phyloP scores from a whole-genome alignment of 2,329 filamentous ascomycete species.

The Colletotrichum sp. region DNA sequence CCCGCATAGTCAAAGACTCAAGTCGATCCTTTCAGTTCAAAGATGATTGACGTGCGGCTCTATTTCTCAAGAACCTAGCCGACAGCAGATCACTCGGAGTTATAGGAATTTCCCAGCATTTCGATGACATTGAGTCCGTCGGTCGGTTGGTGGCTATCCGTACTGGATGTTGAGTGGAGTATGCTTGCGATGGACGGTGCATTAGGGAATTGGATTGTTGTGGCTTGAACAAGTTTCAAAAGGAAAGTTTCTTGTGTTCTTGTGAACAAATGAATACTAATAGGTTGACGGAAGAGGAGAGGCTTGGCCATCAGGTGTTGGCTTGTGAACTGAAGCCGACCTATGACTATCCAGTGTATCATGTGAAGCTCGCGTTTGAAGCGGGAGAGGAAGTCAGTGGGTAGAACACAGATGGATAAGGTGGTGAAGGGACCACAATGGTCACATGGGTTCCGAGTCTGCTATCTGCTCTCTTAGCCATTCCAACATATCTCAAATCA shows the following conservation, averaged over 20 bases:
- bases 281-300: neutral
- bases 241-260: neutral
- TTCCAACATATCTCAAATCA: accelerated
- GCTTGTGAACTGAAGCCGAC: neutral
- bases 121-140: neutral
- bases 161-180: neutral
- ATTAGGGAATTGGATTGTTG: neutral
- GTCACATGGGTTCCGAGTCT: too few species aligned
- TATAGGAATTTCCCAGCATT: neutral
- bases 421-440: too few species aligned
- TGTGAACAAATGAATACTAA: neutral
- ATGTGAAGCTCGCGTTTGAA: neutral
- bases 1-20: neutral
- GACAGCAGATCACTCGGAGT: neutral
- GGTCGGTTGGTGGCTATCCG: neutral
- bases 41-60: accelerated
- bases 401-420: neutral
- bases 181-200: neutral
- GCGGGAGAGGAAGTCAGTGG: neutral
- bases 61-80: neutral
- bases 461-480: too few species aligned
- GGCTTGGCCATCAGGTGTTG: neutral
- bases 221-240: neutral
- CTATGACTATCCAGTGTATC: neutral
- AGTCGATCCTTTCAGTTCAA: neutral